Evolutionary conservation across 257 asterid species (phyloP).

Genomic region (Ophiorrhiza pumila): DNA sequence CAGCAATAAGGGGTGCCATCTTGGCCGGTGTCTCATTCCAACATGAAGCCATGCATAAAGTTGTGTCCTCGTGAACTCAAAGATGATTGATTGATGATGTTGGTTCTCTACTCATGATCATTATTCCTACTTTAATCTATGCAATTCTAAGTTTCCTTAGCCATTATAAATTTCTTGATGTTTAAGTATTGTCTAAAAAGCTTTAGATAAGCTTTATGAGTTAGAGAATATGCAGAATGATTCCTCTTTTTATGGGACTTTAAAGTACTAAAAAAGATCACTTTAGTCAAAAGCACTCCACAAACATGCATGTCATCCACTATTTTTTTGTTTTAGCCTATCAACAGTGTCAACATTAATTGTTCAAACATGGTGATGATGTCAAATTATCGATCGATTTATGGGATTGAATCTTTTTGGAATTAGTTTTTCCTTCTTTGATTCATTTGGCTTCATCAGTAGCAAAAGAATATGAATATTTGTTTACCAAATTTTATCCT

Average conservation of each 20-base stretch:
- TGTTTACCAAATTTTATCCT: not conserved
- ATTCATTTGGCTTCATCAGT: not conserved
- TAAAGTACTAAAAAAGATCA: slow-evolving; percentile 14
- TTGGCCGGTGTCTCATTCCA: slow-evolving; percentile 1
- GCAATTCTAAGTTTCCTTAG: not conserved
- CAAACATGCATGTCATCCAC: slow-evolving; percentile 31
- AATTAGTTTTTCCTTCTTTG: not conserved
- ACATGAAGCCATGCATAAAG: slow-evolving; percentile 1
- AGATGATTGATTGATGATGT: slow-evolving; percentile 13
- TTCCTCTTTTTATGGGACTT: slow-evolving; percentile 18
- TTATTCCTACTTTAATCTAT: not conserved
- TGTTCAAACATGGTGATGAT: not conserved
- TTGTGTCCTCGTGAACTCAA: not conserved
- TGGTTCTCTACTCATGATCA: not conserved
- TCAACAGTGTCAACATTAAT: too few species aligned
- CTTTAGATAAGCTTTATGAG: not conserved
- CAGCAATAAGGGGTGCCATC: slow-evolving; percentile 1
- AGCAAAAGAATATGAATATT: not conserved
- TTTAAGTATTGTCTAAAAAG: slow-evolving; percentile 11
- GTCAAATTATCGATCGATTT: not conserved
- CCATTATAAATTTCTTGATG: slow-evolving; percentile 19
- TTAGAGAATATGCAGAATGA: slow-evolving; percentile 29
- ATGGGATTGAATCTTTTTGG: not conserved
- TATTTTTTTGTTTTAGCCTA: not conserved
- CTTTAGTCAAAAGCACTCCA: slow-evolving; percentile 21